phyloP scores from a whole-genome alignment of 1,284 basidiomycete genomes.

The Trichosporon inkin region DNA sequence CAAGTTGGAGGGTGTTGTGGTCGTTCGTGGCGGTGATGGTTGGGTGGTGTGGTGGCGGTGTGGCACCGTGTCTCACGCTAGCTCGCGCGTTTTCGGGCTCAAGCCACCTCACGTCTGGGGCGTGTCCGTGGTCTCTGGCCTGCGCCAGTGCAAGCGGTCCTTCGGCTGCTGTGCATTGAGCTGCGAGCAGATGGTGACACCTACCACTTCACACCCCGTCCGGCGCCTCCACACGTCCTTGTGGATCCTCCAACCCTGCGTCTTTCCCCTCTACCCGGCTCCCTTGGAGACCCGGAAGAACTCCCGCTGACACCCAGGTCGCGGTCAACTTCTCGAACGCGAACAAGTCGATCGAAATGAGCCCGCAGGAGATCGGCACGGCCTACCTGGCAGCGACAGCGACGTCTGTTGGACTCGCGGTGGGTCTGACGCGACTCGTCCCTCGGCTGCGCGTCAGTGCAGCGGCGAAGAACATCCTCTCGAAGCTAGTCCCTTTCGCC shows the following conservation, averaged over 20 bases:
- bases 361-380: conserved; percentile 51
- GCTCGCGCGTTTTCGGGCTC: too few species aligned
- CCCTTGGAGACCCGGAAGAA: too few species aligned
- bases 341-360: conserved; percentile 54
- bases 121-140: too few species aligned
- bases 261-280: too few species aligned
- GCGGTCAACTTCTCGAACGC: conserved; percentile 52
- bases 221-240: too few species aligned
- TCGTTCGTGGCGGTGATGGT: not conserved
- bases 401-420: conserved; percentile 55
- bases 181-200: too few species aligned
- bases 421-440: conserved; percentile 53
- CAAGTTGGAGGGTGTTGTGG: not conserved
- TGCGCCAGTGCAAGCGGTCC: too few species aligned
- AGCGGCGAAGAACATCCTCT: conserved; percentile 45
- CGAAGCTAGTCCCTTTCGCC: conserved; percentile 55
- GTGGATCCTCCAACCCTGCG: too few species aligned
- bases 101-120: too few species aligned
- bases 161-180: too few species aligned
- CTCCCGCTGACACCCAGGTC: conserved; percentile 11
- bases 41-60: not conserved
- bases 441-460: conserved; percentile 46
- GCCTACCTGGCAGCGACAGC: conserved; percentile 55
- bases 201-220: too few species aligned
- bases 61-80: not conserved